These are phyloP conservation scores for Trametes hirsuta DNA, from an alignment of 1,284 basidiomycete genomes.

Conservation along the genomic window DNA sequence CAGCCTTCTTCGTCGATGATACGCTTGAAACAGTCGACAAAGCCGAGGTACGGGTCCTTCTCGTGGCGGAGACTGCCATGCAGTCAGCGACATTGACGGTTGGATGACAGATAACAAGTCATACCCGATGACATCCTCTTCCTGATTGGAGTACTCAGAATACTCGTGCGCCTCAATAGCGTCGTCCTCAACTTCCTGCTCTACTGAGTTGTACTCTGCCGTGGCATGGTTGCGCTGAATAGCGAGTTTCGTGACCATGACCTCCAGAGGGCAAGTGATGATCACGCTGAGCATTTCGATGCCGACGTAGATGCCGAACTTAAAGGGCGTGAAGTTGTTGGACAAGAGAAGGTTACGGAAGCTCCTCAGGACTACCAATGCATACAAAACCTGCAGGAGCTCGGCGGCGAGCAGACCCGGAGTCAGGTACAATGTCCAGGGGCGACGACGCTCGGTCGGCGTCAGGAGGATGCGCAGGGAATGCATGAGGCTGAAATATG, in stretches of 20 bases:
- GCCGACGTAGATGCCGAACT: constrained; percentile 62
- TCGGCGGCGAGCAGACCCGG: constrained; percentile 80
- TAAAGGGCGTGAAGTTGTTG: constrained; percentile 41
- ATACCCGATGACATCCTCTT: constrained; percentile 89
- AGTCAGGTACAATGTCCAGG: constrained; percentile 83
- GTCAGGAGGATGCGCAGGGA: constrained; percentile 79
- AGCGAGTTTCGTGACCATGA: constrained; percentile 78
- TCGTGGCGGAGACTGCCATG: constrained; percentile 72
- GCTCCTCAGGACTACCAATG: constrained; percentile 68
- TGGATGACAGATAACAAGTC: constrained; percentile 22
- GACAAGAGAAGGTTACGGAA: constrained; percentile 71
- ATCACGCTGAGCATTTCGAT: constrained; percentile 63
- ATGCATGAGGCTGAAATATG: constrained; percentile 62
- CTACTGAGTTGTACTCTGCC: constrained; percentile 69
- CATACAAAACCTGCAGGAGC: constrained; percentile 66
- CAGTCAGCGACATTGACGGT: neutral
- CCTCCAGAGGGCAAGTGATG: constrained; percentile 81
- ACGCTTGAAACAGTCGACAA: constrained; percentile 77
- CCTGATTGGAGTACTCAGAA: constrained; percentile 69
- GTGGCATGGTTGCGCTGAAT: constrained; percentile 85
- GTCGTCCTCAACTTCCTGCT: constrained; percentile 73
- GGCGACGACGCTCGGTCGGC: constrained; percentile 78
- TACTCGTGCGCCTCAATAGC: constrained; percentile 65
- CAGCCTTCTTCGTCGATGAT: constrained; percentile 87
- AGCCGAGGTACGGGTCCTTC: constrained; percentile 83